Percentiles rank a stretch among this genome's conserved stretches.
Conservation (phyloP, 2,329 filamentous ascomycete genomes). For the Penicillium sp. region DNA sequence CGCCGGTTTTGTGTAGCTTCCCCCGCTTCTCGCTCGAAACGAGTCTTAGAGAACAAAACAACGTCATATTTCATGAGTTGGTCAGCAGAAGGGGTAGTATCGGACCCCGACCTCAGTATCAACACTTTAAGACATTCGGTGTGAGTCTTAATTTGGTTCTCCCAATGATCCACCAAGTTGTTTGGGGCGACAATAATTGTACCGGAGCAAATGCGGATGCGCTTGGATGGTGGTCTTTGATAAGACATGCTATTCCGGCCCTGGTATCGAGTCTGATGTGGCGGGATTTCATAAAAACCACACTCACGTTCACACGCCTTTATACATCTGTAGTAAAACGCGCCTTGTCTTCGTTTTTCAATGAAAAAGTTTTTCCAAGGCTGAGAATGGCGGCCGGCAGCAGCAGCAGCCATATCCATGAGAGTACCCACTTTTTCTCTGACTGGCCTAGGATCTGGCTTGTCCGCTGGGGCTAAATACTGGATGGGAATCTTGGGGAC, state of each 20-base stretch:
- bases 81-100: constrained; percentile 56
- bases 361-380: constrained; percentile 71
- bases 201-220: constrained; percentile 63
- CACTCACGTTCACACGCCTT: constrained; percentile 58
- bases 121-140: constrained; percentile 66
- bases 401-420: constrained; percentile 72
- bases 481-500: constrained; percentile 65
- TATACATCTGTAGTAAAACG: constrained; percentile 57
- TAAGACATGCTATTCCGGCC: constrained; percentile 44
- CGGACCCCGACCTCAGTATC: constrained; percentile 55
- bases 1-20: constrained; percentile 52
- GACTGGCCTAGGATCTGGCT: constrained; percentile 39
- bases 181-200: constrained; percentile 79
- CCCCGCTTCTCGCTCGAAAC: constrained; percentile 68
- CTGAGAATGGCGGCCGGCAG: constrained; percentile 64
- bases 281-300: constrained; percentile 59
- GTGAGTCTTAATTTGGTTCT: constrained; percentile 76
- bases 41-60: constrained; percentile 71
- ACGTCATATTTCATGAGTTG: constrained; percentile 70
- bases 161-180: constrained; percentile 84
- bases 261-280: constrained; percentile 42
- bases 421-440: constrained; percentile 61
- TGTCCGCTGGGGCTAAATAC: constrained; percentile 44
- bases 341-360: constrained; percentile 47
- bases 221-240: constrained; percentile 41